Percentiles rank a stretch among this genome's conserved stretches.
phyloP scores from a whole-genome alignment of 257 asterid genomes.

The Penstemon eatonii region DNA sequence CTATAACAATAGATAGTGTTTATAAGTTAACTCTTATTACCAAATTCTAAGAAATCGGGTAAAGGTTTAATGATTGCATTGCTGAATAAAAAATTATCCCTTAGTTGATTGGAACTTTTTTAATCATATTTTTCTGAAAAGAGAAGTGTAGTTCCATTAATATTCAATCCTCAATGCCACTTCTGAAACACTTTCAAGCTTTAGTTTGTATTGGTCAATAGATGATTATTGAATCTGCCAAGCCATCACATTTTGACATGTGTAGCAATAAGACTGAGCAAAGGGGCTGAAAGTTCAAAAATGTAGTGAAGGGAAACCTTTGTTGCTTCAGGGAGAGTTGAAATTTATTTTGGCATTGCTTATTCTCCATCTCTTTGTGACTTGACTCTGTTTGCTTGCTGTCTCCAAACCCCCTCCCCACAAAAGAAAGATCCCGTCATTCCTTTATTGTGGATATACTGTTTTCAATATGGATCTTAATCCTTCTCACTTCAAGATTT shows the following conservation, averaged over 20 bases:
- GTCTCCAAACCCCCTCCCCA: too few relatives aligned
- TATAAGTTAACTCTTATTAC: conserved; percentile 5
- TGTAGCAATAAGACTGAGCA: not conserved
- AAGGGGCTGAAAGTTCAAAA: too few relatives aligned
- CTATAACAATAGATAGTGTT: conserved; percentile 17
- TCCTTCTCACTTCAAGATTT: too few relatives aligned
- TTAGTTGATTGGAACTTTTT: not conserved
- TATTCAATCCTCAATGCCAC: conserved; percentile 12
- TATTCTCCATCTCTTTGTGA: too few relatives aligned
- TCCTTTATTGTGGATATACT: too few relatives aligned
- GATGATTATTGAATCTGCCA: not conserved
- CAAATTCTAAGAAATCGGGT: not conserved
- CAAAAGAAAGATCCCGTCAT: too few relatives aligned
- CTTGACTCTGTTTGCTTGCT: too few relatives aligned
- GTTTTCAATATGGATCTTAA: too few relatives aligned
- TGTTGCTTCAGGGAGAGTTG: too few relatives aligned
- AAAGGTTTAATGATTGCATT: not conserved
- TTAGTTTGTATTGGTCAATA: conserved; percentile 8
- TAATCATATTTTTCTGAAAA: conserved; percentile 1
- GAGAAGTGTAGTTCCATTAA: conserved; percentile 10
- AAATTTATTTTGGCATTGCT: too few relatives aligned
- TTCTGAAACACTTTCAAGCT: not conserved
- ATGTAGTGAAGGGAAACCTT: too few relatives aligned
- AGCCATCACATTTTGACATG: not conserved
- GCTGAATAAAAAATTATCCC: not conserved